These are phyloP conservation scores for Epichloe sibirici DNA, from an alignment of 2,329 filamentous ascomycete genomes.

Conservation along the genomic window DNA sequence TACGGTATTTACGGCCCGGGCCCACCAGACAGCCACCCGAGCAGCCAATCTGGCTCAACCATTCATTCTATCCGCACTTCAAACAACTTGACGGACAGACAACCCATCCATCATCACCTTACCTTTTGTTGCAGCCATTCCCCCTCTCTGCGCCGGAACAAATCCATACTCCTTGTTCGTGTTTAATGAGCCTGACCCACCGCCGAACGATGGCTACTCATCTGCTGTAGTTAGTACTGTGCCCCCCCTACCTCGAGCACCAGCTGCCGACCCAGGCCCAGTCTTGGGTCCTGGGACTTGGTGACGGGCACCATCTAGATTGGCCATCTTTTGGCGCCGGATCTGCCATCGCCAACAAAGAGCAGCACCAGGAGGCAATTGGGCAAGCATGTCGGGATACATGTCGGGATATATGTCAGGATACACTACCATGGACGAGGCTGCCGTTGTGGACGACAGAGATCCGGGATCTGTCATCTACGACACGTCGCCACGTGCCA, in stretches of 20 bases:
- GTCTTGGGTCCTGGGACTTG: neutral
- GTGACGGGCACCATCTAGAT: neutral
- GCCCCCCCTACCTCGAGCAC: neutral
- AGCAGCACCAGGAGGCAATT: neutral
- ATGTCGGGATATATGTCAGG: neutral
- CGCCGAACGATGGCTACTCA: neutral
- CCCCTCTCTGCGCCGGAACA: too few relatives aligned
- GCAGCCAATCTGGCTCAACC: too few relatives aligned
- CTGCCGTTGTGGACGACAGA: slow-evolving; percentile 21
- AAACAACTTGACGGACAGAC: too few relatives aligned
- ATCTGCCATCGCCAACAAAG: neutral
- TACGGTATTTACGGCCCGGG: too few relatives aligned
- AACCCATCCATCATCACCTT: too few relatives aligned
- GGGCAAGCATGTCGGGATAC: neutral
- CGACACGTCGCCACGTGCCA: slow-evolving; percentile 25
- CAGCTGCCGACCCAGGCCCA: neutral
- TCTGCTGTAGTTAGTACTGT: neutral
- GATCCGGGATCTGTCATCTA: slow-evolving; percentile 5
- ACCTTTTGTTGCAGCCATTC: too few relatives aligned
- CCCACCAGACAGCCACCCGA: too few relatives aligned
- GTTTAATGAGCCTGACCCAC: neutral
- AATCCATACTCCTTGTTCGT: too few relatives aligned
- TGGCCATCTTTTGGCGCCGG: neutral
- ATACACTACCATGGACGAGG: slow-evolving; percentile 16
- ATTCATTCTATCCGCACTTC: too few relatives aligned